Base-by-base conservation (phyloP, 2,329 filamentous ascomycete genomes). In the Cytospora schulzeri region DNA sequence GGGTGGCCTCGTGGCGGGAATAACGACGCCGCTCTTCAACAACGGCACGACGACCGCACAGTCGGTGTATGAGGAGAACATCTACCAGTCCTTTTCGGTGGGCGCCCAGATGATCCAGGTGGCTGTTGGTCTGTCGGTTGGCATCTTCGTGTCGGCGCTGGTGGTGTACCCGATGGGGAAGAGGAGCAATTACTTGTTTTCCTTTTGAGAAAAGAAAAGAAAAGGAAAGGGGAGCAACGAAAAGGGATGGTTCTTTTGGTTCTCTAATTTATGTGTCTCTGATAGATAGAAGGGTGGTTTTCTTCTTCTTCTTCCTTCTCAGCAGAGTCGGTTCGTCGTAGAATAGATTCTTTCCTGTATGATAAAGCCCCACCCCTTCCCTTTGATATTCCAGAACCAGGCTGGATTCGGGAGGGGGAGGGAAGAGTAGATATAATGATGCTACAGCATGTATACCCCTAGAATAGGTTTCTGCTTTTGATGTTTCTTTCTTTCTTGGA, bases 91-190 rank as follows among this genome's bases (percentile, higher is more conserved):
- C 52, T 64, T 64, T 14, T 60, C 57, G 28, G 62, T 64, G 19
- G 62, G 62, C 14, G 57, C 62, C 4, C 62, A 64, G 57, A 64
- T 64, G 62, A 64, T 64, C 19, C 55, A 53, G n/a, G 62, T 64
- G 14, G 57, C 62, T 7, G 58, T 64, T 11, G 57, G 62, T 3
- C 28, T 63, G 4, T 56, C 61, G 8, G 61, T 63, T 6, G 61
- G 61, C 5, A 48, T 64, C 3, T 64, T 60, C 26, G 22, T 60
- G 33, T 60, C 62, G 5, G 57, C 57, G 19, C 41, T 60, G 24
- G 52, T 64, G 53, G 57, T 57, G 29, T 57, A 60, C 31, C 57
- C 52, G 17, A 52, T 60, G 14, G 52, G 62, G 17, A 51, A 58
- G 29, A 57, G 51, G 41, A 57, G 57, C 24, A 54, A 62, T 22